Conservation (phyloP, 2,329 filamentous ascomycete genomes). For the Pyrenochaeta sp. region DNA sequence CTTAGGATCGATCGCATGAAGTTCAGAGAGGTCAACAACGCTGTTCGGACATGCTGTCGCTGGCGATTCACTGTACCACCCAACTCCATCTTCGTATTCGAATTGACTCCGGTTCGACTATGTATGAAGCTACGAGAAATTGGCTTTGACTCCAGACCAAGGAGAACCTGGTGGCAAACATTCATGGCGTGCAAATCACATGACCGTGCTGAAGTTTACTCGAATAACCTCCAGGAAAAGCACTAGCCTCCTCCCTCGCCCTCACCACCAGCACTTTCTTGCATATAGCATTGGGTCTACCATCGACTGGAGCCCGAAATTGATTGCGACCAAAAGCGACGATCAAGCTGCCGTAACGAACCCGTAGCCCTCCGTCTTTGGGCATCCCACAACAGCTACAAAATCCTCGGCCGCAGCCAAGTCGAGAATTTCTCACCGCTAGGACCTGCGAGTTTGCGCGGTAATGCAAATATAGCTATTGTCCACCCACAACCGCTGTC, state of each 20-base stretch:
- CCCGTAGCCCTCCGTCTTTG: neutral
- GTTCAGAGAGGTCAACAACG: too few relatives aligned
- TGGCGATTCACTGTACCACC: too few relatives aligned
- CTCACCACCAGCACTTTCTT: neutral
- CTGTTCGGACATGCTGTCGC: too few relatives aligned
- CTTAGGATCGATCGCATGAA: too few relatives aligned
- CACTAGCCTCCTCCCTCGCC: neutral
- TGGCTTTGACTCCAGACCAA: neutral
- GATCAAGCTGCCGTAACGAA: neutral
- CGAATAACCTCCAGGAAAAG: neutral
- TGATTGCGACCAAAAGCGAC: neutral
- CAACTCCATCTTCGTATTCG: too few relatives aligned
- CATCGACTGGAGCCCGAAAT: neutral
- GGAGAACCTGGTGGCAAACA: neutral
- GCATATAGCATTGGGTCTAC: neutral
- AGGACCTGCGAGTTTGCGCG: slow-evolving; percentile 4
- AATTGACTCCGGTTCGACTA: too few relatives aligned
- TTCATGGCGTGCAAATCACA: neutral
- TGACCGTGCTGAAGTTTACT: neutral
- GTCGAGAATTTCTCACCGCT: slow-evolving; percentile 17
- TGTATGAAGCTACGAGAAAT: neutral
- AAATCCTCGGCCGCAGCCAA: slow-evolving; percentile 4
- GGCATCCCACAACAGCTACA: neutral
- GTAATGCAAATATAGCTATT: slow-evolving; percentile 9
- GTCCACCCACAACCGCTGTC: neutral